Evolutionary conservation across 306 rosid species (phyloP), one percentile per base, ranked within the genome.

Genomic region (Psophocarpus tetragonolobus): DNA sequence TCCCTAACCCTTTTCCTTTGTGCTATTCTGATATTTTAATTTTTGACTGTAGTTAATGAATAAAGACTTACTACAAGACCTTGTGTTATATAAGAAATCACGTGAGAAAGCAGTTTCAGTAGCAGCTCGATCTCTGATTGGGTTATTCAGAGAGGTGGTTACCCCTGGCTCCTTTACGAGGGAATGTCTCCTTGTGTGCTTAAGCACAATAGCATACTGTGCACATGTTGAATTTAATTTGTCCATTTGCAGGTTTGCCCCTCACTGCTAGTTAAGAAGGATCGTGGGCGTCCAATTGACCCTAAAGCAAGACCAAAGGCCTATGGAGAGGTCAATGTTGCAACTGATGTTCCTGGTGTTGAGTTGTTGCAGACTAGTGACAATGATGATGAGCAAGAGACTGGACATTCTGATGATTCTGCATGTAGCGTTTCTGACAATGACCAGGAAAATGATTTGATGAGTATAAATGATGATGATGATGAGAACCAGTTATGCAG

Each of bases 31-130:
- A 71, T 75, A 64, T 54, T 82, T 77, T 75, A 47, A 62, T 80
- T 78, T 62, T 82, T 87, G 73, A 42, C 78, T 80, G 71, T 73
- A 92, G 97, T 81, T 94, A 77, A 94, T 94, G 98, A 89, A 90
- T 12, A 97, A 92, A 82, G 97, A 94, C 56, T 84, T 89, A 80
- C 88, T 94, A 77, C 97, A 90, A 90, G 98, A 92, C 81, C 98
- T 94, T 89, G 97, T 88, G 4, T 75, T 94, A 36, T 92, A 94
- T 80, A 94, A 94, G 93, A 94, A 94, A 70, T 89, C 97, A 11
- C 98, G 87, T 83, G 96, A 92, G 87, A 94, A 94, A 85, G 91
- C 92, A 73, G 87, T 94, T 80, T 94, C 98, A 73, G 41, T 90
- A 15, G 93, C 98, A 36, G 91, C 98, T 38, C 93, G 97, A 54